Evolutionary conservation across 805 yeast genomes (phyloP), one percentile per base, ranked within the genome.

Genomic region (Suhomyces emberorum): DNA sequence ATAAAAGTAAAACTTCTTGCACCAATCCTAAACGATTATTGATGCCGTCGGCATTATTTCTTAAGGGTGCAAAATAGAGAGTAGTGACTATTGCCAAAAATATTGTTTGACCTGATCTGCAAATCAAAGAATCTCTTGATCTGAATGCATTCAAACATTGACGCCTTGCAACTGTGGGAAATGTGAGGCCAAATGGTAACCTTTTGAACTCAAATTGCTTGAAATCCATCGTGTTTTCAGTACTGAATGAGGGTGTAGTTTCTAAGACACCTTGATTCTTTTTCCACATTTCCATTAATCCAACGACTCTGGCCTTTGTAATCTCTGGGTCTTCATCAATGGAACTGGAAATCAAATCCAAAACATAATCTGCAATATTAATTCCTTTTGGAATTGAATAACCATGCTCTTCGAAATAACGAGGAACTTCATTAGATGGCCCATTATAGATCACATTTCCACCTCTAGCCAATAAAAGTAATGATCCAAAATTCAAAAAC

Each of bases 371-470:
- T 1, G 95, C 95, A 23, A 83, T 72, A 52, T 84, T 86, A 6
- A 79, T 74, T 22, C 74, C 57, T 6, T 57, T 57, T 0, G 93
- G 89, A 42, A 84, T 75, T 0, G 70, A 63, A 47, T 64, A 75
- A 0, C 85, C 85, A 27, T 74, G 42, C 0, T 48, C 34, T 0
- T 51, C 43, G 36, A 87, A 77, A 55, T 83, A 76, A 0, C 48
- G 42, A 6, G 67, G 57, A 57, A 85, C 58, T 4, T 55, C 59
- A 0, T 39, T 34, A 4, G 80, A 71, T 0, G 63, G 49, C 1
- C 93, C 93, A 55, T 82, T 77, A 52, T 75, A 88, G 3, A 82
- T 78, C 14, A 79, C 87, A 21, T 59, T 53, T 5, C 91, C 89
- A 28, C 89, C 86, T 54, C 78, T 80, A 0, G 88, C 85, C 17